These are phyloP conservation scores for Citrus glauca DNA, from an alignment of 345 rosid genomes.

Conservation along the genomic window DNA sequence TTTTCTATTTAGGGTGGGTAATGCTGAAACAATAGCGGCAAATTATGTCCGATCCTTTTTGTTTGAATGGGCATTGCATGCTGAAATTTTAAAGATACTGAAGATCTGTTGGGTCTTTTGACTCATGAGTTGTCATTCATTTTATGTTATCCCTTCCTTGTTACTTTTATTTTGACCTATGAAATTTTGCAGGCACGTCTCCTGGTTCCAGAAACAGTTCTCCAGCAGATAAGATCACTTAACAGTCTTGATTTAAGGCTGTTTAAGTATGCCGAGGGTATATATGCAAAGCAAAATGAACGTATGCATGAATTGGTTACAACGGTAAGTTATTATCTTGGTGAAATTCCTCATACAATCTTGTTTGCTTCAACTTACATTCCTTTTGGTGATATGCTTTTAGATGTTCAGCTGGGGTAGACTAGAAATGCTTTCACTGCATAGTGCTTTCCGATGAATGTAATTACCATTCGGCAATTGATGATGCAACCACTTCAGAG, in stretches of 20 bases:
- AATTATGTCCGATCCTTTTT: neutral
- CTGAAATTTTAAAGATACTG: neutral
- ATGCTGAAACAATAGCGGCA: neutral
- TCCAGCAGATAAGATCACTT: slow-evolving; percentile 64
- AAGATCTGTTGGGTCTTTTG: neutral
- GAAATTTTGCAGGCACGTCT: slow-evolving; percentile 58
- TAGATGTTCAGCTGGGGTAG: neutral
- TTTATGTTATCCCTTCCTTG: neutral
- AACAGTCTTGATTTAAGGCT: slow-evolving; percentile 83
- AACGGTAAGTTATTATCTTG: slow-evolving; percentile 23
- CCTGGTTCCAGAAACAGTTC: slow-evolving; percentile 46
- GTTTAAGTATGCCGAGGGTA: slow-evolving; percentile 65
- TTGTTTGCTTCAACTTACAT: neutral
- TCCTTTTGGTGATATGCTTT: neutral
- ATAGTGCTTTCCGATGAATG: neutral
- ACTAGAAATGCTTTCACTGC: neutral
- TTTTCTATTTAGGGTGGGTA: neutral
- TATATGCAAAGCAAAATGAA: slow-evolving; percentile 62
- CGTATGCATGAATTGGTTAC: slow-evolving; percentile 20
- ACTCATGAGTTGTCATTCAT: neutral
- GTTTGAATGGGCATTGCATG: neutral
- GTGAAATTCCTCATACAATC: neutral
- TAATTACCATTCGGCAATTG: too few species aligned
- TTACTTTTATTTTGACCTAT: neutral
- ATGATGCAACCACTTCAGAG: too few species aligned